Conservation (phyloP, 805 yeast species). For the Candida ovalis region DNA sequence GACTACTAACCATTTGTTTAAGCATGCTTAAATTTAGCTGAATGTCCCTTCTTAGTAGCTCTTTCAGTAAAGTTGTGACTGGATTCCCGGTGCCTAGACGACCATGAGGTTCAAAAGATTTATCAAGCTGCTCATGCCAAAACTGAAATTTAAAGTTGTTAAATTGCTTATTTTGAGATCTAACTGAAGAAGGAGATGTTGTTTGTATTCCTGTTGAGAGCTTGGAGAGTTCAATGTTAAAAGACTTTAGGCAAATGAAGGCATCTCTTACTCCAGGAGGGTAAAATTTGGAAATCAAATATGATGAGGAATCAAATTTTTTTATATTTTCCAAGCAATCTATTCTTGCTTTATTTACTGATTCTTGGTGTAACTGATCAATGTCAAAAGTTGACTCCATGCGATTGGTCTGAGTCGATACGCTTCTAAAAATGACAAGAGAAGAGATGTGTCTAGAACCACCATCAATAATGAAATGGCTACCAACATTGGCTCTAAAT, state of each 20-base stretch:
- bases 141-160: slow-evolving; percentile 60
- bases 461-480: too few relatives aligned
- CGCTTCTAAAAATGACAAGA: background rate
- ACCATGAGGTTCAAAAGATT: slow-evolving; percentile 31
- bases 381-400: background rate
- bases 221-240: slow-evolving; percentile 54
- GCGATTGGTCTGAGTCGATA: background rate
- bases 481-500: too few relatives aligned
- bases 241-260: slow-evolving; percentile 59
- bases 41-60: slow-evolving; percentile 45
- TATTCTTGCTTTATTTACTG: slow-evolving; percentile 33
- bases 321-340: slow-evolving; percentile 44
- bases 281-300: slow-evolving; percentile 61
- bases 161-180: slow-evolving; percentile 29
- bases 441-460: background rate
- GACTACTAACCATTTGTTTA: slow-evolving; percentile 56
- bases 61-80: slow-evolving; percentile 53
- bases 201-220: slow-evolving; percentile 27
- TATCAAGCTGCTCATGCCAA: slow-evolving; percentile 63
- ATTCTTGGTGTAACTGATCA: slow-evolving; percentile 1
- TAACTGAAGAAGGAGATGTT: slow-evolving; percentile 27
- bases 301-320: slow-evolving; percentile 57
- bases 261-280: slow-evolving; percentile 63
- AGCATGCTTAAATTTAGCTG: slow-evolving; percentile 52
- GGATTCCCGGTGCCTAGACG: slow-evolving; percentile 47